Conservation (phyloP, 345 rosid species). For the Hevea brasiliensis region DNA sequence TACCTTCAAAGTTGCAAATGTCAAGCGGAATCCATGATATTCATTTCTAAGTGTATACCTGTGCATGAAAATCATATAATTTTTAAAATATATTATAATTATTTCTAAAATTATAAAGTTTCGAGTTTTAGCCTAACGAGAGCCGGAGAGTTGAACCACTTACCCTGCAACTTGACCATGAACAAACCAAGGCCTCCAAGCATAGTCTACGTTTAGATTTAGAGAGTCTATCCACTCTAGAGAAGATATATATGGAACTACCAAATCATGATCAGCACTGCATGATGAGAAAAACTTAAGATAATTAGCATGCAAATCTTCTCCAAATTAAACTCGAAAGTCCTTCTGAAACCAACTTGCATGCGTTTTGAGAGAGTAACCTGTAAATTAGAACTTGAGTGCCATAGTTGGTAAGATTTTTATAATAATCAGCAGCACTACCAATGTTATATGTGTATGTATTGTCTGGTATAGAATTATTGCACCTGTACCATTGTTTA, state of each 20-base stretch:
- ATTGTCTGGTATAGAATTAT: conserved; percentile 16
- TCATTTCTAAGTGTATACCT: conserved; percentile 37
- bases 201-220: conserved; percentile 23
- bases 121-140: too few relatives aligned
- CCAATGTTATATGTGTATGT: conserved; percentile 21
- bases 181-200: conserved; percentile 48
- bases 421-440: conserved; percentile 32
- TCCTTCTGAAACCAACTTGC: too few relatives aligned
- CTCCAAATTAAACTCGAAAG: too few relatives aligned
- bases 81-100: background rate
- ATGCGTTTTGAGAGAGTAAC: conserved; percentile 25
- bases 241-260: conserved; percentile 34
- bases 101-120: background rate
- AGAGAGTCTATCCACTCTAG: conserved; percentile 33
- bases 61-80: too few relatives aligned
- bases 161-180: conserved; percentile 50
- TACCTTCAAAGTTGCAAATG: conserved; percentile 46
- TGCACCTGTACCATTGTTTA: conserved; percentile 35
- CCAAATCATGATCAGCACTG: conserved; percentile 46
- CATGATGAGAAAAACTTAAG: background rate
- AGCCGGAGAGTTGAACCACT: too few relatives aligned
- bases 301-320: background rate
- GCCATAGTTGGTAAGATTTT: conserved; percentile 26
- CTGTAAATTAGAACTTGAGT: conserved; percentile 33
- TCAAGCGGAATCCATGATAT: conserved; percentile 30